Conservation (phyloP, 2,329 filamentous ascomycete species). For the Colletotrichum sp. region DNA sequence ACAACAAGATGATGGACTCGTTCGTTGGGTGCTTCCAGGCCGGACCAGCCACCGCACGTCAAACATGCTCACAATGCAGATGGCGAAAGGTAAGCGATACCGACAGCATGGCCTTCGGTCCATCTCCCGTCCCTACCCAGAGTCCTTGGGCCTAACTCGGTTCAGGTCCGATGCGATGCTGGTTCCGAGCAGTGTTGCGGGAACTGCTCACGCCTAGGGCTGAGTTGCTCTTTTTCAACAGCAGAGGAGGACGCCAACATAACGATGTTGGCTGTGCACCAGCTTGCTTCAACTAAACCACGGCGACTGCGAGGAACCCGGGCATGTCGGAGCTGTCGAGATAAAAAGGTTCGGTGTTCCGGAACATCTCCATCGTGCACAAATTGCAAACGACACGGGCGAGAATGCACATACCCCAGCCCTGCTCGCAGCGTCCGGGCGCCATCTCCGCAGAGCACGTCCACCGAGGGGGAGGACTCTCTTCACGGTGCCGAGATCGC, state of each 20-base stretch:
- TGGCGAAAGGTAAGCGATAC: constrained; percentile 21
- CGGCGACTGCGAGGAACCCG: constrained; percentile 21
- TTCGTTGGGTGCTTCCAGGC: constrained; percentile 23
- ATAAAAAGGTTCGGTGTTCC: constrained; percentile 28
- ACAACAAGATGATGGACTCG: constrained; percentile 19
- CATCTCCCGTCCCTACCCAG: not conserved
- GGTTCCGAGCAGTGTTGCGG: constrained; percentile 29
- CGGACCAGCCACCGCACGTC: constrained; percentile 12
- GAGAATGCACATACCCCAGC: constrained; percentile 23
- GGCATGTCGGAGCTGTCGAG: constrained; percentile 31
- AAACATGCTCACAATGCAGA: constrained; percentile 28
- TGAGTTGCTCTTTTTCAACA: constrained; percentile 34
- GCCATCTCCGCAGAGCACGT: not conserved
- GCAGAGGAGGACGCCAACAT: not conserved
- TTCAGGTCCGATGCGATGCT: constrained; percentile 33
- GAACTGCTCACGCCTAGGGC: constrained; percentile 36
- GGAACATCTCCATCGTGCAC: constrained; percentile 25
- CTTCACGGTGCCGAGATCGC: not conserved
- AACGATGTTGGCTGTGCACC: constrained; percentile 16
- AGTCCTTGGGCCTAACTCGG: not conserved
- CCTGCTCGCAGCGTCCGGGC: not conserved
- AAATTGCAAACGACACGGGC: constrained; percentile 24
- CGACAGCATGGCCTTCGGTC: not conserved
- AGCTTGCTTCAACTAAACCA: not conserved
- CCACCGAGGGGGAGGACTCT: not conserved